Conservation (phyloP, 1,139 yeast genomes). For the Geotrichum europaeum region DNA sequence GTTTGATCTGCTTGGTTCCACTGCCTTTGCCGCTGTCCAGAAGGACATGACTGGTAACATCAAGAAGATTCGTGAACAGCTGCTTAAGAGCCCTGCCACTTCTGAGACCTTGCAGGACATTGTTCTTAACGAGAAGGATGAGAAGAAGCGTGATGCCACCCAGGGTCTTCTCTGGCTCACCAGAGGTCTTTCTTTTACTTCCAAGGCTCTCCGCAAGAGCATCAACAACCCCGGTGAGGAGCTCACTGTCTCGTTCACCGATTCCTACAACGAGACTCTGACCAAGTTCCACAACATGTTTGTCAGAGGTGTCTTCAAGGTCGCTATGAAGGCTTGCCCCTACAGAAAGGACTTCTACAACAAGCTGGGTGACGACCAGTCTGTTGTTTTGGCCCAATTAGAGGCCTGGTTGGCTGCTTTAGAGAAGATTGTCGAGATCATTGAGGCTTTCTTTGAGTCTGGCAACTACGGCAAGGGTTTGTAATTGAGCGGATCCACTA, state of each 20-base stretch:
- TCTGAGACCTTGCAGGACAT: constrained; percentile 69
- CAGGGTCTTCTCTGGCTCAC: constrained; percentile 88
- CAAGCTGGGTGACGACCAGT: constrained; percentile 53
- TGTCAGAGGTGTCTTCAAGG: constrained; percentile 78
- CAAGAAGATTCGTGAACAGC: constrained; percentile 37
- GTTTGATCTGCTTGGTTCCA: constrained; percentile 76
- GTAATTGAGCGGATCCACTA: constrained; percentile 34
- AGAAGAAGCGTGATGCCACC: constrained; percentile 72
- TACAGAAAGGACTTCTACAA: constrained; percentile 80
- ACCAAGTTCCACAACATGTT: constrained; percentile 76
- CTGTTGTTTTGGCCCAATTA: constrained; percentile 53
- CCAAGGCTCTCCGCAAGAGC: constrained; percentile 79
- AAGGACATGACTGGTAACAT: constrained; percentile 87
- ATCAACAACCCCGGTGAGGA: constrained; percentile 56
- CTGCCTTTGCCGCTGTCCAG: constrained; percentile 82
- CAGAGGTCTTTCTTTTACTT: constrained; percentile 78
- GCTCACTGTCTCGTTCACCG: constrained; percentile 71
- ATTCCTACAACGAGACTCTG: constrained; percentile 73
- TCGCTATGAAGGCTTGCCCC: constrained; percentile 95
- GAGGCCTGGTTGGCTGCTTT: constrained; percentile 69
- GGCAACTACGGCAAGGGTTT: constrained; percentile 90
- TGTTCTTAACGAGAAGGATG: constrained; percentile 58
- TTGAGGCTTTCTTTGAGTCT: constrained; percentile 65
- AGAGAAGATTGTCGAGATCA: constrained; percentile 65
- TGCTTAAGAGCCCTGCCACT: constrained; percentile 57